These are phyloP conservation scores for Lobosporangium transversale DNA, from an alignment of 192 early-diverging fungal species.

Conservation along the genomic window DNA sequence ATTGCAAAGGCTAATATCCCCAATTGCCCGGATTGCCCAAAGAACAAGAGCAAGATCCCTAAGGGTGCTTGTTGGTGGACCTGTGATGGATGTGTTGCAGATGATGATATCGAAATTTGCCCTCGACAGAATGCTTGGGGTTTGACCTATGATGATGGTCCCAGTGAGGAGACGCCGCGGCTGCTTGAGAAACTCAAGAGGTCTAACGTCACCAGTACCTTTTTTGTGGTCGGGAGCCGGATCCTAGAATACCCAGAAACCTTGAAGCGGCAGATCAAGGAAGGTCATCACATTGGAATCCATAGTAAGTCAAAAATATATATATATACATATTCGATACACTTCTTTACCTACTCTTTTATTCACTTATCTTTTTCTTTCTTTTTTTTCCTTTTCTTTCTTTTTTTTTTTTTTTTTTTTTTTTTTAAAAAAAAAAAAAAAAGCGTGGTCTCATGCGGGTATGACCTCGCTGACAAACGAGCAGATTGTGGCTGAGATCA, in stretches of 20 bases:
- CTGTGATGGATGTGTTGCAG: conserved; percentile 54
- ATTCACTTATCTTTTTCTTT: background rate
- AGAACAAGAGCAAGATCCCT: conserved; percentile 16
- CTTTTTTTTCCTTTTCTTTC: background rate
- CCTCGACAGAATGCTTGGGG: conserved; percentile 59
- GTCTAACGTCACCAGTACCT: conserved; percentile 50
- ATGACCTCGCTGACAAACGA: conserved; percentile 64
- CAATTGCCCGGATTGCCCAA: conserved; percentile 40
- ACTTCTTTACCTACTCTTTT: background rate
- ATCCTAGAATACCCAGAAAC: conserved; percentile 59
- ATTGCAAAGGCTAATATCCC: conserved; percentile 34
- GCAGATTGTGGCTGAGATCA: conserved; percentile 64
- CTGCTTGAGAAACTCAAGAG: conserved; percentile 56
- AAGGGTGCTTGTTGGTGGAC: conserved; percentile 60
- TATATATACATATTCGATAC: background rate
- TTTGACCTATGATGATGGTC: conserved; percentile 62
- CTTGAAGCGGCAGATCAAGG: conserved; percentile 28
- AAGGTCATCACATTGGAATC: conserved; percentile 47
- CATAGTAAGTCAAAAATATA: conserved; percentile 24
- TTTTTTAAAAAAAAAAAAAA: no score
- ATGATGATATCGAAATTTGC: conserved; percentile 59
- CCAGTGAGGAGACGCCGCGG: conserved; percentile 52
- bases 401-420: no score
- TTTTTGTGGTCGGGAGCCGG: conserved; percentile 63
- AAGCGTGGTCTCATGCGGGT: conserved; percentile 62